phyloP scores from a whole-genome alignment of 1,284 basidiomycete species.

The Apiotrichum sp. region DNA sequence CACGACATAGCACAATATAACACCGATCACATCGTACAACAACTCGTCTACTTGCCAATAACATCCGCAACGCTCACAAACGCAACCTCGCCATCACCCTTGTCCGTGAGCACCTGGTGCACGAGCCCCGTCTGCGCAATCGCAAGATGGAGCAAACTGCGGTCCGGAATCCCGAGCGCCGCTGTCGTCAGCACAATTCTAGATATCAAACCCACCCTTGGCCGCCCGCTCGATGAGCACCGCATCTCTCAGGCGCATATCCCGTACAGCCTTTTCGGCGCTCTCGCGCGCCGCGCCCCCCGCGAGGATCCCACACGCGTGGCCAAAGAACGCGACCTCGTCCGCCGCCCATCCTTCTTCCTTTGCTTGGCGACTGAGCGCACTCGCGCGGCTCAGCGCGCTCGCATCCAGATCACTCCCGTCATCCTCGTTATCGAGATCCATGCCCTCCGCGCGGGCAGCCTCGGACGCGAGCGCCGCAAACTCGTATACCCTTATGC shows the following conservation, averaged over 20 bases:
- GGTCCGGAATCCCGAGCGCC: conserved; percentile 8
- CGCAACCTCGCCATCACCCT: conserved; percentile 13
- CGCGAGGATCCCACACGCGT: background rate
- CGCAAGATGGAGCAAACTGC: conserved; percentile 7
- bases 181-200: conserved; percentile 1
- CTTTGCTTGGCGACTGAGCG: background rate
- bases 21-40: too few species aligned
- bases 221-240: background rate
- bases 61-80: conserved; percentile 8
- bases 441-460: background rate
- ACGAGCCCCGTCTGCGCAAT: conserved; percentile 17
- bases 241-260: background rate
- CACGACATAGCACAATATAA: too few species aligned
- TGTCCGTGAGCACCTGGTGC: conserved; percentile 3
- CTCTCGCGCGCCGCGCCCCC: background rate
- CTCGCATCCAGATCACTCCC: background rate
- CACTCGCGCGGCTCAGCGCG: background rate
- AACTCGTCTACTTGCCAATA: background rate
- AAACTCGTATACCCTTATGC: conserved; percentile 6
- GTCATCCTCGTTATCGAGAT: background rate
- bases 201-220: background rate
- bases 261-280: too few species aligned
- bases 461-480: background rate
- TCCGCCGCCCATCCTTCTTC: background rate
- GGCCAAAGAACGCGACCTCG: background rate